A percentile compares a stretch with the other conserved stretches of the same genome.
Evolutionary conservation across 805 yeast genomes (phyloP).

Genomic region (Zygotorulaspora chibaensis): DNA sequence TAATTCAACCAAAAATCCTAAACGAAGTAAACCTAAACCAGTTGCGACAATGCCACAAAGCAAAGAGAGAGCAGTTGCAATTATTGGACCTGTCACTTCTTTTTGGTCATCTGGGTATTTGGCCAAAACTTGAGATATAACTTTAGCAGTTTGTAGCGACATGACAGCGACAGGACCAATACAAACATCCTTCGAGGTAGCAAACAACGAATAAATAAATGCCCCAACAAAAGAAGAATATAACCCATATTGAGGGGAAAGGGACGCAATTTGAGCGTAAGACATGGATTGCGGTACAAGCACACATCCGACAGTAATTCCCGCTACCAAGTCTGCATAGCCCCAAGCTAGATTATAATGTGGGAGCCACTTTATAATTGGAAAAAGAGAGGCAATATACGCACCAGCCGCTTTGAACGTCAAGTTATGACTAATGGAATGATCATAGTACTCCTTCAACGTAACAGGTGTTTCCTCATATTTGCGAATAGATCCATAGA

Average conservation of each 20-base stretch:
- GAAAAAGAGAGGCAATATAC: conserved; percentile 66
- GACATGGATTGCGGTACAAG: conserved; percentile 96
- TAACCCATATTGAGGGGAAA: conserved; percentile 78
- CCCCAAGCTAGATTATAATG: conserved; percentile 80
- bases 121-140: conserved; percentile 57
- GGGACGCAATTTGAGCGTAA: conserved; percentile 79
- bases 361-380: conserved; percentile 73
- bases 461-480: conserved; percentile 21
- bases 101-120: conserved; percentile 39
- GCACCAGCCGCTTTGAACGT: conserved; percentile 35
- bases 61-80: conserved; percentile 75
- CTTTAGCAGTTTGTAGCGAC: conserved; percentile 80
- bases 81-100: conserved; percentile 52
- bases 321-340: conserved; percentile 80
- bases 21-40: conserved; percentile 74
- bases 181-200: conserved; percentile 91
- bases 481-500: conserved; percentile 5
- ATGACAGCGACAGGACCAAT: conserved; percentile 97
- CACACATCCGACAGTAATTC: conserved; percentile 90
- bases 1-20: conserved; percentile 84
- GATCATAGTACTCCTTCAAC: conserved; percentile 20
- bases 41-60: conserved; percentile 82
- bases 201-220: conserved; percentile 79
- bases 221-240: conserved; percentile 92
- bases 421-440: conserved; percentile 15